Percentiles rank a stretch among this genome's conserved stretches.
Conservation (phyloP, 2,329 filamentous ascomycete species). For the Harringtonia lauricola region DNA sequence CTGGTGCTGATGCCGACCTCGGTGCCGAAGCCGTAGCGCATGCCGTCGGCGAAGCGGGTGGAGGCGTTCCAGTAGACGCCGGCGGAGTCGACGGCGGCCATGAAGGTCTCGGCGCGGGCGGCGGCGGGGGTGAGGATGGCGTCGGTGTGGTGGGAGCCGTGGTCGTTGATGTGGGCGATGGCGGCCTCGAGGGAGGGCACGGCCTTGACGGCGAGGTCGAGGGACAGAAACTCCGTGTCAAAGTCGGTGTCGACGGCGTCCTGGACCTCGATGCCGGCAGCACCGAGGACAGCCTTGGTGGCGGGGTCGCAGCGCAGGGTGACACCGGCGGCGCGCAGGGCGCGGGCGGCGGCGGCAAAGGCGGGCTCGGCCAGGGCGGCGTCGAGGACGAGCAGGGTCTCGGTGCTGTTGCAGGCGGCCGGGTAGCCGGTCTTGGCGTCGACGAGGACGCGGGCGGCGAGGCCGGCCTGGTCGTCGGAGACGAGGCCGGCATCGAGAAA, state of each 20-base stretch:
- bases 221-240: conserved; percentile 79
- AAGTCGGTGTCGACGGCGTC: conserved; percentile 63
- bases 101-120: conserved; percentile 66
- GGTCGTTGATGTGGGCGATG: conserved; percentile 78
- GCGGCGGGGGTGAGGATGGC: conserved; percentile 66
- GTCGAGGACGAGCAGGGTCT: conserved; percentile 79
- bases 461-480: conserved; percentile 58
- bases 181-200: conserved; percentile 60
- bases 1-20: conserved; percentile 98
- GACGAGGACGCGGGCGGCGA: conserved; percentile 66
- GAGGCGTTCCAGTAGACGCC: conserved; percentile 97
- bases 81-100: conserved; percentile 74
- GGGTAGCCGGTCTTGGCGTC: conserved; percentile 94
- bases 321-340: conserved; percentile 67
- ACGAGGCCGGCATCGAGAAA: conserved; percentile 62
- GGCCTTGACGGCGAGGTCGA: conserved; percentile 74
- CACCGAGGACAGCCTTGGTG: conserved; percentile 45
- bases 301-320: conserved; percentile 66
- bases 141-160: conserved; percentile 92
- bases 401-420: conserved; percentile 89
- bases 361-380: conserved; percentile 52
- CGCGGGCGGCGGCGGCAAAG: conserved; percentile 56
- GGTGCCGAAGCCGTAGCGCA: conserved; percentile 94
- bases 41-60: conserved; percentile 88
- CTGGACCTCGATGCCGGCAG: conserved; percentile 20